Conservation (phyloP, 257 asterid genomes). For the Solanum pimpinellifolium region DNA sequence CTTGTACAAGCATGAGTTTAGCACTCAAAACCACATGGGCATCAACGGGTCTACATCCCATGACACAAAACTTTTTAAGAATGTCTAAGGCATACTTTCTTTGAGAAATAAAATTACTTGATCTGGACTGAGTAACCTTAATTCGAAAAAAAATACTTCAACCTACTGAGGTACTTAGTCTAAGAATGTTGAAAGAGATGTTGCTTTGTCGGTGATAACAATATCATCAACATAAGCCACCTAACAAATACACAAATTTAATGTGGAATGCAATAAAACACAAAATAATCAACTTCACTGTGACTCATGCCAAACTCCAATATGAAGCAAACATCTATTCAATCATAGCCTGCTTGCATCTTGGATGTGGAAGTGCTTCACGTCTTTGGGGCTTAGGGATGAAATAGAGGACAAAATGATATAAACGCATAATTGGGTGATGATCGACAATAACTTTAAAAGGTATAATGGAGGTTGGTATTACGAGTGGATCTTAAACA, state of each 20-base stretch:
- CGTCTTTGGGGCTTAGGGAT: not conserved
- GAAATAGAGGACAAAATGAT: not conserved
- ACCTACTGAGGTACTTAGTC: not conserved
- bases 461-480: not conserved
- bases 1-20: not conserved
- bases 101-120: not conserved
- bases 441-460: not conserved
- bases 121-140: not conserved
- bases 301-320: not conserved
- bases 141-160: not conserved
- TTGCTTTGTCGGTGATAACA: not conserved
- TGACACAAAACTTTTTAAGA: not conserved
- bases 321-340: not conserved
- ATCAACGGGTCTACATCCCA: not conserved
- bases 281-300: not conserved
- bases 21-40: not conserved
- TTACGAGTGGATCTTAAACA: not conserved
- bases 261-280: not conserved
- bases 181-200: not conserved
- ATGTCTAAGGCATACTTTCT: not conserved
- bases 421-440: not conserved
- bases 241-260: not conserved
- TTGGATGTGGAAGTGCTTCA: not conserved
- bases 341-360: not conserved
- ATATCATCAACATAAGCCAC: not conserved